A percentile compares a stretch with the other conserved stretches of the same genome.
These are phyloP conservation scores for Willaertia magna DNA, from an alignment of 208 protist genomes.

Conservation along the genomic window DNA sequence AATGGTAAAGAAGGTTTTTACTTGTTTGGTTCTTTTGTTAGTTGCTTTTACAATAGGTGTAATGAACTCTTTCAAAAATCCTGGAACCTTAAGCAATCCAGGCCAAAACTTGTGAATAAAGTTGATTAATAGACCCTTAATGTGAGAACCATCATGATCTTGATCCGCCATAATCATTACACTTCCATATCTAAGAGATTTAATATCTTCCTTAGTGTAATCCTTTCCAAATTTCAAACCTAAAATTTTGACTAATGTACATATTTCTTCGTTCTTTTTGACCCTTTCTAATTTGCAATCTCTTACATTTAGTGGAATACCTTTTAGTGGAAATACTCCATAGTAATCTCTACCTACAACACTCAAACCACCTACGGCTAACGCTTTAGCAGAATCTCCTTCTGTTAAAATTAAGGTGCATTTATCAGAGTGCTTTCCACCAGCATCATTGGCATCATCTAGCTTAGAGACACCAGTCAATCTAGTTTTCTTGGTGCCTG, in stretches of 20 bases:
- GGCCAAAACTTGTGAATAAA: conserved; percentile 99
- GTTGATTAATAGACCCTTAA: conserved; percentile 99
- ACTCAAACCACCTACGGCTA: conserved; percentile 89
- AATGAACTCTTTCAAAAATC: conserved; percentile 99
- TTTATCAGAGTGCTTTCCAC: conserved; percentile 70
- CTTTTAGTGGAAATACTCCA: conserved; percentile 98
- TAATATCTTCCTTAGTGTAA: conserved; percentile 53
- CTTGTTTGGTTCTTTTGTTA: conserved; percentile 54
- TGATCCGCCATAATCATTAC: conserved; percentile 99
- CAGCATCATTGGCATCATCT: conserved; percentile 99
- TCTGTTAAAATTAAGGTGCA: conserved; percentile 99
- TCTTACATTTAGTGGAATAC: conserved; percentile 99
- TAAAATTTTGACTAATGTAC: conserved; percentile 81
- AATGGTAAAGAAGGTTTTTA: conserved; percentile 93
- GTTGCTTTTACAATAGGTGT: conserved; percentile 99
- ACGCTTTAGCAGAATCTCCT: conserved; percentile 96
- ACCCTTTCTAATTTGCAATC: conserved; percentile 84
- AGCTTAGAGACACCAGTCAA: conserved; percentile 96
- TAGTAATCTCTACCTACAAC: conserved; percentile 96
- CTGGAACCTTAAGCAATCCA: conserved; percentile 73
- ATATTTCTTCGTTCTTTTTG: conserved; percentile 86
- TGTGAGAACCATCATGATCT: conserved; percentile 99
- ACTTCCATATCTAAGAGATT: conserved; percentile 93
- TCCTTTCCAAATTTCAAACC: conserved; percentile 78
- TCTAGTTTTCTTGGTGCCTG: conserved; percentile 54